Evolutionary conservation across 2,329 filamentous ascomycete genomes (phyloP).

Genomic region (Paraphoma sp.): DNA sequence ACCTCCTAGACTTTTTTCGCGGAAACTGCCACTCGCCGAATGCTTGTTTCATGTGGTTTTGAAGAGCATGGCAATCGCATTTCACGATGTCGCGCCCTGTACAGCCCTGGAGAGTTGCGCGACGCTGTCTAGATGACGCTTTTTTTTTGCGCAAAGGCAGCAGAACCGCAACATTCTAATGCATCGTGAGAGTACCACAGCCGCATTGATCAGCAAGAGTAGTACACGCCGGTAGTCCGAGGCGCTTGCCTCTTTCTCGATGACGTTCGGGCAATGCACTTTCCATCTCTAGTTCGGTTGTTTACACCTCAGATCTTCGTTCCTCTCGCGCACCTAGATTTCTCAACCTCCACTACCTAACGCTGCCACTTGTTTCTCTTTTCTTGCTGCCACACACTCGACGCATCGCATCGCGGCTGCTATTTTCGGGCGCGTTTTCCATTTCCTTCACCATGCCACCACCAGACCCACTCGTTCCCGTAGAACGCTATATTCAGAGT

Average conservation of each 20-base stretch:
- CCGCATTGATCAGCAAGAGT: not conserved
- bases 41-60: not conserved
- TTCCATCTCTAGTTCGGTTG: slow-evolving; percentile 16
- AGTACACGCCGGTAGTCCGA: slow-evolving; percentile 22
- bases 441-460: slow-evolving; percentile 21
- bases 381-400: slow-evolving; percentile 2
- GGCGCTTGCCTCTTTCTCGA: slow-evolving; percentile 25
- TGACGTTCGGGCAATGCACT: slow-evolving; percentile 23
- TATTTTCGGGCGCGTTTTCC: not conserved
- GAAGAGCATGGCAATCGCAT: not conserved
- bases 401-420: not conserved
- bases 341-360: slow-evolving; percentile 4
- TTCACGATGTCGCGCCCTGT: not conserved
- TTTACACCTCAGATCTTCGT: slow-evolving; percentile 10
- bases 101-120: too few relatives aligned
- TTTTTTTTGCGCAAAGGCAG: too few relatives aligned
- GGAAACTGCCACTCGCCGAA: not conserved
- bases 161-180: too few relatives aligned
- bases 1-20: not conserved
- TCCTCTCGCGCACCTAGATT: slow-evolving; percentile 11
- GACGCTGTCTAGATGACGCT: too few relatives aligned
- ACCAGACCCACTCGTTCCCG: slow-evolving; percentile 34
- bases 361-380: not conserved
- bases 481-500: slow-evolving; percentile 36
- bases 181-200: not conserved